Evolutionary conservation across 2,329 filamentous ascomycete genomes (phyloP), one percentile per base, ranked within the genome.

Genomic region (Trichoderma pleuroti): DNA sequence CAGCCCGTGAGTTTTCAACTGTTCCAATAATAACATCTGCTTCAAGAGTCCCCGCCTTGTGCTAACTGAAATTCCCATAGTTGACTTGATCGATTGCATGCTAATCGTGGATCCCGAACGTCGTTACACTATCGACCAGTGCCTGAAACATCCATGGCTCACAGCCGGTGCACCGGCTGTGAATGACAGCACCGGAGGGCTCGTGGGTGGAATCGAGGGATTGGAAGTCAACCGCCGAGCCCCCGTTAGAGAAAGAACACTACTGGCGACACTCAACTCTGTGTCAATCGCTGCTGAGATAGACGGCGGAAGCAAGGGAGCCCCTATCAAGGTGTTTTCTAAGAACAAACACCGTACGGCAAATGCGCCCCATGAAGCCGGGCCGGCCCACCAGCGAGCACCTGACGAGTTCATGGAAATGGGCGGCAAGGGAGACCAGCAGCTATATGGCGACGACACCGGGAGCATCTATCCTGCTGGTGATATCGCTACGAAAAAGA

Each of bases 51-150:
- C n/a, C 11, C 18, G 21, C 3, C 11, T 26, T 39, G 42, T 68
- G 52, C 74, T 72, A 26, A 70, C 30, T 8, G 8, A 28, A 24
- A 16, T n/a, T n/a, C 12, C 11, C 10, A 30, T 39, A 73, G 72
- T 99, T 67, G 94, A 98, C 75, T 86, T 99, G 39, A 98, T 99
- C 74, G 96, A 99, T 80, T 88, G 87, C 54, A 99, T 99, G 96
- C 87, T 99, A 64, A 92, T 93, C 3, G 94, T 98, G 39, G 91
- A 98, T 74, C 91, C 93, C 3, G 89, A 93, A 32, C 88, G 91
- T 79, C 90, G 96, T 62, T 95, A 92, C 80, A 95, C 92, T 0
- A 90, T 99, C 72, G 94, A 98, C 74, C 90, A 97, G 76, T 98
- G 96, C 77, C 86, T 99, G 11, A 85, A 92, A 74, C 96, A 99